Percentiles rank a stretch among this genome's conserved stretches.
Conservation (phyloP, 805 yeast genomes). For the Limtongia smithiae region DNA sequence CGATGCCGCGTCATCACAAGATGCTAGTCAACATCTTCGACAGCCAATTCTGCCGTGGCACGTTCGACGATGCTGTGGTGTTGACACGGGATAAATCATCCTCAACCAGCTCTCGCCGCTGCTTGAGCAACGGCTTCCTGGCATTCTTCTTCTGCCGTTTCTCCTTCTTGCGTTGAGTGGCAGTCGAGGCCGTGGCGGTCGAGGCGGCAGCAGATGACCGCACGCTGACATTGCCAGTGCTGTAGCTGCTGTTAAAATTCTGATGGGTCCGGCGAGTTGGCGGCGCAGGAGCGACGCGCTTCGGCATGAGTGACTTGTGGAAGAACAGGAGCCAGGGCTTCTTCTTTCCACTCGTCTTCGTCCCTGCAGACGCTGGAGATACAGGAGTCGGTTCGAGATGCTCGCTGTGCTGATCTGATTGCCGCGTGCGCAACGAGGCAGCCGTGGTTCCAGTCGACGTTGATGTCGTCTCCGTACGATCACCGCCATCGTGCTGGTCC, state of each 20-base stretch:
- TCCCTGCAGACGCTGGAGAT: not conserved
- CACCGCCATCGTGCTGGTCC: too few relatives aligned
- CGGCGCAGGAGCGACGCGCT: constrained; percentile 5
- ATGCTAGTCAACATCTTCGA: constrained; percentile 15
- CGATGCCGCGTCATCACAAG: not conserved
- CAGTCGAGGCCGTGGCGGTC: too few relatives aligned
- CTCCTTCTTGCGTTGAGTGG: too few relatives aligned
- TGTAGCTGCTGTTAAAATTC: too few relatives aligned
- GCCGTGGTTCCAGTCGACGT: not conserved
- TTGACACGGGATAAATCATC: constrained; percentile 13
- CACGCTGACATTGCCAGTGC: too few relatives aligned
- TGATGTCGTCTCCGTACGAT: too few relatives aligned
- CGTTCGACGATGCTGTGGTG: constrained; percentile 2
- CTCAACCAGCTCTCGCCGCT: not conserved
- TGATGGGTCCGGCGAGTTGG: too few relatives aligned
- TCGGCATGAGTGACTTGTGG: constrained; percentile 12
- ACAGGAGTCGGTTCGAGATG: not conserved
- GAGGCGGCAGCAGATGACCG: too few relatives aligned
- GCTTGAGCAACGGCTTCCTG: not conserved
- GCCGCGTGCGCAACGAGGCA: too few relatives aligned
- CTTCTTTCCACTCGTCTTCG: not conserved
- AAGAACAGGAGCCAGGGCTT: constrained; percentile 12
- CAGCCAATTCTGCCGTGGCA: constrained; percentile 18
- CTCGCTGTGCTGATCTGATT: too few relatives aligned
- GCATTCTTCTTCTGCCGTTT: not conserved